Evolutionary conservation across 2,329 filamentous ascomycete genomes (phyloP).

Genomic region (Aspergillus persii): DNA sequence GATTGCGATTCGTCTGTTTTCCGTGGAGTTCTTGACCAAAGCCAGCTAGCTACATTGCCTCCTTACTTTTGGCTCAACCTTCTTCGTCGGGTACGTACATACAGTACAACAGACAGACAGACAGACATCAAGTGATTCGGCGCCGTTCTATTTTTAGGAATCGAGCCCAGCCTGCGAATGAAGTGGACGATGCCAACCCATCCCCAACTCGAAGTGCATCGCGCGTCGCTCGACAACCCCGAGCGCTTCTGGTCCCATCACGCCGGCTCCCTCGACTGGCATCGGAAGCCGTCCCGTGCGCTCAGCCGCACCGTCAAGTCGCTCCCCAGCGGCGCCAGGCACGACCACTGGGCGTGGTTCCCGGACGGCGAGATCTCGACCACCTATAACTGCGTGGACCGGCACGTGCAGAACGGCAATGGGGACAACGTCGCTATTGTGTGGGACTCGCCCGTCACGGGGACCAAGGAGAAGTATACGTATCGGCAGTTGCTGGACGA

Average conservation of each 20-base stretch:
- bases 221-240: slow-evolving; percentile 63
- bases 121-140: too few relatives aligned
- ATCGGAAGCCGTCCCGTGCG: slow-evolving; percentile 66
- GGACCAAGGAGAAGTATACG: slow-evolving; percentile 67
- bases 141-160: not conserved
- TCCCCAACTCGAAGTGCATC: slow-evolving; percentile 51
- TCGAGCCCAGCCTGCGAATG: not conserved
- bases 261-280: slow-evolving; percentile 75
- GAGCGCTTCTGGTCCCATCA: slow-evolving; percentile 73
- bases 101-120: too few relatives aligned
- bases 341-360: slow-evolving; percentile 88
- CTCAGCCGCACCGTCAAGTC: slow-evolving; percentile 62
- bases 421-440: slow-evolving; percentile 73
- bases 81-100: too few relatives aligned
- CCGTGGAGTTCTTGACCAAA: not conserved
- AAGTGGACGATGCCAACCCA: slow-evolving; percentile 23
- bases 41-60: not conserved
- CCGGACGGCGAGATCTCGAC: slow-evolving; percentile 84
- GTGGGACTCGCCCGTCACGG: slow-evolving; percentile 84
- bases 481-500: slow-evolving; percentile 75
- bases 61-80: not conserved
- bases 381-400: slow-evolving; percentile 86
- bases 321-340: slow-evolving; percentile 57
- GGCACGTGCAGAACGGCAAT: slow-evolving; percentile 78
- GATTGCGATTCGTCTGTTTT: not conserved